Percentiles rank a stretch among this genome's conserved stretches.
Evolutionary conservation across 805 yeast genomes (phyloP).

Genomic region (Tetrapisispora arboricola): DNA sequence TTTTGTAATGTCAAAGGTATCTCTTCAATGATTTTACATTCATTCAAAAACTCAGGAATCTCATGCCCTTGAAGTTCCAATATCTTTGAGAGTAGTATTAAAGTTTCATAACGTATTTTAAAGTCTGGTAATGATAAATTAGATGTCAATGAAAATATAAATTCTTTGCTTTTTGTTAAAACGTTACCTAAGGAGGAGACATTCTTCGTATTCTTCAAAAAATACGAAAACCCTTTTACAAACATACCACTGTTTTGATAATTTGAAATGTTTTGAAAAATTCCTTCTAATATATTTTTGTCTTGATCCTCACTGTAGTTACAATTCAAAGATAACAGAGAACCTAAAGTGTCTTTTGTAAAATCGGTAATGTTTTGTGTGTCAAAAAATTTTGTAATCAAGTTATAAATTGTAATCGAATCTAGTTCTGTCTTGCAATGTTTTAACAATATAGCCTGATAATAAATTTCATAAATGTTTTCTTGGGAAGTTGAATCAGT

Average conservation of each 20-base stretch:
- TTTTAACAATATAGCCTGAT: slow-evolving; percentile 41
- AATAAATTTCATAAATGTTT: slow-evolving; percentile 34
- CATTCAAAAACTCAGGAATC: slow-evolving; percentile 35
- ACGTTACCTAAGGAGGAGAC: not conserved
- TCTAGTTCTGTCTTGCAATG: slow-evolving; percentile 22
- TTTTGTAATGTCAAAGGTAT: slow-evolving; percentile 58
- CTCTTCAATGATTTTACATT: slow-evolving; percentile 53
- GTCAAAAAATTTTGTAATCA: not conserved
- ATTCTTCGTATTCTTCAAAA: slow-evolving; percentile 6
- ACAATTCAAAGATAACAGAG: slow-evolving; percentile 29
- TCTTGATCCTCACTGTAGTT: slow-evolving; percentile 15
- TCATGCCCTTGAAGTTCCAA: slow-evolving; percentile 17
- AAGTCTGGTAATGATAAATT: slow-evolving; percentile 43
- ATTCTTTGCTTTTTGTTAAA: not conserved
- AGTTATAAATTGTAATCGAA: not conserved
- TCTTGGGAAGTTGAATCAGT: slow-evolving; percentile 1
- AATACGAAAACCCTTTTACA: slow-evolving; percentile 28
- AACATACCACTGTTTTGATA: slow-evolving; percentile 31
- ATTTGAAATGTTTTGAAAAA: slow-evolving; percentile 17
- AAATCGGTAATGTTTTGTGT: slow-evolving; percentile 17
- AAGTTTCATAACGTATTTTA: slow-evolving; percentile 39
- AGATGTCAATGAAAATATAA: slow-evolving; percentile 12
- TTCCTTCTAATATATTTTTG: slow-evolving; percentile 9
- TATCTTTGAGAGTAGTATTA: slow-evolving; percentile 35
- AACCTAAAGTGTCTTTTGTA: slow-evolving; percentile 34